Conservation (phyloP, 2,329 filamentous ascomycete species). For the Diaporthe sp. region DNA sequence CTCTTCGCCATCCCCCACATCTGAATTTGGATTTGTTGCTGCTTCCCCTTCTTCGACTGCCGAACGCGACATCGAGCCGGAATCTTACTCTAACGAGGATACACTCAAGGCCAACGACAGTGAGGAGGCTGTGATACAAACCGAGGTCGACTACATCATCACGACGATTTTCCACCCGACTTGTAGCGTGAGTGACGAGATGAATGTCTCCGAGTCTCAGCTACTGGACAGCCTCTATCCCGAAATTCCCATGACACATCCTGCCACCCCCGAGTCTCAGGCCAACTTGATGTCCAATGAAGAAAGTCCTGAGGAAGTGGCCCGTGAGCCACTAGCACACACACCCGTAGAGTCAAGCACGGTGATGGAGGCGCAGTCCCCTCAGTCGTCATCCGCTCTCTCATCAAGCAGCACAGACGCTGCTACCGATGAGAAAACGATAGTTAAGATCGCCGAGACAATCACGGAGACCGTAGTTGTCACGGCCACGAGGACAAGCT, state of each 20-base stretch:
- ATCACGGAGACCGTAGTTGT: conserved; percentile 48
- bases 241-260: neutral
- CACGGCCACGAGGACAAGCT: conserved; percentile 40
- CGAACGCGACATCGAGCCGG: conserved; percentile 29
- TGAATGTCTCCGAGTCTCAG: neutral
- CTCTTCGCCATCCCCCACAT: neutral
- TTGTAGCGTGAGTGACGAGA: neutral
- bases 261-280: neutral
- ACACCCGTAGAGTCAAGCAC: neutral
- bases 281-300: neutral
- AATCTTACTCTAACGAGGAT: conserved; percentile 37
- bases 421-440: neutral
- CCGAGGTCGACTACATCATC: neutral
- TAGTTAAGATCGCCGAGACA: conserved; percentile 42
- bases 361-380: neutral
- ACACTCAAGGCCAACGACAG: conserved; percentile 33
- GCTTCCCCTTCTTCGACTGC: conserved; percentile 21
- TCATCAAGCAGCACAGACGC: neutral
- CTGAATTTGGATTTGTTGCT: conserved; percentile 31
- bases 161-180: neutral
- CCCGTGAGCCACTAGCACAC: neutral
- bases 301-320: neutral
- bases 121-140: conserved; percentile 20
- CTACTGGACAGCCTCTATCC: neutral
- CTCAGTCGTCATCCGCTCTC: neutral